Base-by-base conservation (phyloP, 164 flowering plant species). In the Protea cynaroides region DNA sequence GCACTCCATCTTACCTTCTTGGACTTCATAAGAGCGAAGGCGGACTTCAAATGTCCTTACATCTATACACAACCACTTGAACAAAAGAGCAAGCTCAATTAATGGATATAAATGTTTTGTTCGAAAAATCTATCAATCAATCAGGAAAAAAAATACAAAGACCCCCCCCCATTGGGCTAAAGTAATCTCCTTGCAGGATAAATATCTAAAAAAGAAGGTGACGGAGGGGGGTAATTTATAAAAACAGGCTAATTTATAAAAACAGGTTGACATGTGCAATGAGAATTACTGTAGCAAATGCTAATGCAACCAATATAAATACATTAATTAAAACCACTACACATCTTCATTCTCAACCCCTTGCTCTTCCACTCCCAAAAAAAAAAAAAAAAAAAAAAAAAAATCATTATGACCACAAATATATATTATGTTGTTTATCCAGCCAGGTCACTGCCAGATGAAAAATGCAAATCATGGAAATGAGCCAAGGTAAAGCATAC, bases 31-130 rank as follows among this genome's bases (percentile, higher is more conserved):
- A 7, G 90, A 69, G 38, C 92, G 85, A n/a, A 91, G 86, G n/a
- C 89, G 87, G 43, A 94, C 76, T 76, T 94, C 97, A 71, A 89
- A 94, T 47, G 97, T 86, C 79, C 90, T 85, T 79, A 89, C 81
- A 78, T 91, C 97, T 94, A 64, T 51, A 74, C 22, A 65, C 19
- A 67, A 52, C 66, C 14, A 67, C 10, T 59, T 4, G 9, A 25
- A 59, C 4, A 19, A 56, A 23, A 56, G 8, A 18, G 37, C 4
- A 17, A 1, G 21, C 19, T 55, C 9, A 14, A 12, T 49, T 12
- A 49, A 9, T 46, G 21, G 1, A 15, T 49, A 49, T 49, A 49
- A 49, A 13, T 49, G 19, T 12, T 49, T 44, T 44, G 3, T 15
- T 44, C 2, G 49, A 11, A 29, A 29, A 29, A 2, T 29, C 5